Conservation (phyloP, 1,284 basidiomycete species). For the Leucoagaricus sp. region DNA sequence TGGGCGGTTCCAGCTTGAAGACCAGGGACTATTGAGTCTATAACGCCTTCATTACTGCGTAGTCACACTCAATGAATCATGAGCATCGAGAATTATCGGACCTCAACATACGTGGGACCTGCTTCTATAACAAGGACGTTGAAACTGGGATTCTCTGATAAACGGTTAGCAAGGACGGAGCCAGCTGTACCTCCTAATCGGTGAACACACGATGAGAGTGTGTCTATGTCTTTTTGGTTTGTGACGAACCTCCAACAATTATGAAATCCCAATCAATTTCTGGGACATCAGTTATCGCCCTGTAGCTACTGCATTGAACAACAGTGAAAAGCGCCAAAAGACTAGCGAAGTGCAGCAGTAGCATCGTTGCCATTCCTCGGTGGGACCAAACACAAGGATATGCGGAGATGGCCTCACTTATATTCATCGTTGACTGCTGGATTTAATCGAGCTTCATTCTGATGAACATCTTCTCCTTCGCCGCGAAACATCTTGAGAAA, state of each 20-base stretch:
- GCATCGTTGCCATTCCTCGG: too few relatives aligned
- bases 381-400: too few relatives aligned
- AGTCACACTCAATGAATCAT: too few relatives aligned
- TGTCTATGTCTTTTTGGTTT: neutral
- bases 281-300: conserved; percentile 13
- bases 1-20: neutral
- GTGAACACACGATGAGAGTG: neutral
- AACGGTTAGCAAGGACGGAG: conserved; percentile 28
- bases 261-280: conserved; percentile 26
- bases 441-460: too few relatives aligned
- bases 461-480: too few relatives aligned
- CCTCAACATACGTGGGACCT: conserved; percentile 25
- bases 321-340: neutral
- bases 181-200: conserved; percentile 30
- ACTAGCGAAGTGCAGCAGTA: neutral
- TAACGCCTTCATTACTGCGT: conserved; percentile 13
- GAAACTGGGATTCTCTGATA: conserved; percentile 25
- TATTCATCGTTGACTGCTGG: too few relatives aligned
- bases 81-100: neutral
- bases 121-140: conserved; percentile 32
- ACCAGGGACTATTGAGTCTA: conserved; percentile 14
- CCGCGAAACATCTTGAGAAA: too few relatives aligned
- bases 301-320: conserved; percentile 4
- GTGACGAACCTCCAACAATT: conserved; percentile 27
- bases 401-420: too few relatives aligned